phyloP scores from a whole-genome alignment of 2,329 filamentous ascomycete species.

The Acrocalymma vagum region DNA sequence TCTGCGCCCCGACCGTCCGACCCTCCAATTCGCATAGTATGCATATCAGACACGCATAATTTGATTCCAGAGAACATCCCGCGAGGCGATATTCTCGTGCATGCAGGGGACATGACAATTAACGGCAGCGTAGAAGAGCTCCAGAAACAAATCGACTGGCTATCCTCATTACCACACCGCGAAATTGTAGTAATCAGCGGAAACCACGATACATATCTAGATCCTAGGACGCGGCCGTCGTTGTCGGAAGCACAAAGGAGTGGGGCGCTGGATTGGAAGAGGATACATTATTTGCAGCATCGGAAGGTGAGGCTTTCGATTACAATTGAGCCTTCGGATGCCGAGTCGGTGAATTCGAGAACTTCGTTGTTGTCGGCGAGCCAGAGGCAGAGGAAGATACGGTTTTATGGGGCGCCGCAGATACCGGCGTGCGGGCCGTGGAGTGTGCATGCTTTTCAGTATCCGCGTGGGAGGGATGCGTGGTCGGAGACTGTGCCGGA shows the following conservation, averaged over 20 bases:
- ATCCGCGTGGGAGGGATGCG: constrained; percentile 69
- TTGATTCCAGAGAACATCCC: constrained; percentile 69
- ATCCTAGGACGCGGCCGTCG: constrained; percentile 66
- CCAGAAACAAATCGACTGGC: constrained; percentile 86
- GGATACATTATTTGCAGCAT: constrained; percentile 79
- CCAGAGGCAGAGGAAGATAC: constrained; percentile 61
- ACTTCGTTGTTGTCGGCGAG: constrained; percentile 32
- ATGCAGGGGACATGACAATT: constrained; percentile 86
- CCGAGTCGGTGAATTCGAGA: constrained; percentile 11
- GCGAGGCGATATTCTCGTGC: constrained; percentile 83
- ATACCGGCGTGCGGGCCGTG: constrained; percentile 77
- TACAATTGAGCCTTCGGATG: constrained; percentile 16
- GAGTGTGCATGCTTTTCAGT: constrained; percentile 79
- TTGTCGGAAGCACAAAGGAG: constrained; percentile 61
- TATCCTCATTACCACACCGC: constrained; percentile 74
- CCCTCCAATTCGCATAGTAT: constrained; percentile 77
- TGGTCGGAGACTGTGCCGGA: constrained; percentile 77
- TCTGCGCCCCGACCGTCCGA: constrained; percentile 68
- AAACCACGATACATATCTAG: constrained; percentile 90
- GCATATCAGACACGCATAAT: constrained; percentile 89
- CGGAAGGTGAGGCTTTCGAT: constrained; percentile 68
- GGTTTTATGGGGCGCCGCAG: constrained; percentile 82
- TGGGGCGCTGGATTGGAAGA: constrained; percentile 69
- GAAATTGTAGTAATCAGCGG: constrained; percentile 86
- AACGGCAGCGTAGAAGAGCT: constrained; percentile 76